A percentile compares a stretch with the other conserved stretches of the same genome.
Evolutionary conservation across 1,284 basidiomycete species (phyloP).

Genomic region (Ceratobasidium sp.): DNA sequence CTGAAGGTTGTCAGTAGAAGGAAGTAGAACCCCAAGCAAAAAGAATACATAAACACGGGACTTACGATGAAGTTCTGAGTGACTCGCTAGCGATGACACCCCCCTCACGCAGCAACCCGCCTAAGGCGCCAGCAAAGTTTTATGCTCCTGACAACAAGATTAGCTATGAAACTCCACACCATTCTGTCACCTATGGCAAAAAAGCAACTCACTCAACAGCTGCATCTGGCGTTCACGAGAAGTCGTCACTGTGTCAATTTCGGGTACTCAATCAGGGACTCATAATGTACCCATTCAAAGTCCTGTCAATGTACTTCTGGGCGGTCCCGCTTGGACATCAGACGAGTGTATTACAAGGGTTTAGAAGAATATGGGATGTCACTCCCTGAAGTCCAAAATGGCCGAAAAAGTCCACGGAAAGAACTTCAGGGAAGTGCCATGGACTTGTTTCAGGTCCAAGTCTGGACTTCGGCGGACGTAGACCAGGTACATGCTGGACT

Average conservation of each 20-base stretch:
- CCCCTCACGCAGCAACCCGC: no score
- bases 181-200: no score
- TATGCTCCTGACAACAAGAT: no score
- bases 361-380: background rate
- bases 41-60: no score
- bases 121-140: no score
- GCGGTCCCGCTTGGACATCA: background rate
- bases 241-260: background rate
- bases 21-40: no score
- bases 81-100: no score
- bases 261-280: background rate
- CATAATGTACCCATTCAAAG: background rate
- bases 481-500: background rate
- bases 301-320: background rate
- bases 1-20: no score
- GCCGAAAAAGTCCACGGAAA: background rate
- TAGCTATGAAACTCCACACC: no score
- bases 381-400: background rate
- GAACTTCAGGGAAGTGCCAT: background rate
- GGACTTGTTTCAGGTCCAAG: background rate
- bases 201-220: no score
- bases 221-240: no score
- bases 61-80: no score
- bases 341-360: background rate
- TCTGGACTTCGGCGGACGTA: background rate